Evolutionary conservation across 2,329 filamentous ascomycete genomes (phyloP), one percentile per base, ranked within the genome.

Genomic region (Hypoxylon sp.): DNA sequence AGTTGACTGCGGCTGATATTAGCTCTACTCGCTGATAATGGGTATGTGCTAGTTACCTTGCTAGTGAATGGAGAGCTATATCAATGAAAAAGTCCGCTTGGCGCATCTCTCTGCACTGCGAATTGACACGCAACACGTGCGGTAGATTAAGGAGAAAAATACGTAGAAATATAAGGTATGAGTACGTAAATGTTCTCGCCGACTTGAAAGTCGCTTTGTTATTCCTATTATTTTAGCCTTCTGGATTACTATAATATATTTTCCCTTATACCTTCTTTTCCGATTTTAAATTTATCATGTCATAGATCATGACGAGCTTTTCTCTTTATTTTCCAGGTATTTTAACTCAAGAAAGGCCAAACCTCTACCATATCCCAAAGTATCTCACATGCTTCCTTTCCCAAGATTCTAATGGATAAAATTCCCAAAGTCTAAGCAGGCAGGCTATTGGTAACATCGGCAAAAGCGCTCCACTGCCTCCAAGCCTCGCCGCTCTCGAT

Each of bases 401-500:
- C 6, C 7, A 36, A 38, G 13, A 6, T 11, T 23, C 23, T 48
- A 36, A 11, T 17, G 10, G 5, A 28, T 19, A 25, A 5, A 32
- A 9, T 13, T n/a, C 14, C n/a, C 5, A 23, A 17, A 17, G 30
- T 25, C 46, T 60, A 70, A 55, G 59, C 65, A 49, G 72, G 64
- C 36, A 84, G 76, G 51, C 79, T 75, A 75, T 95, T 94, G 9
- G 93, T 97, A 34, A 93, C 89, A 65, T 95, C 88, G 38, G 97
- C 94, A 81, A 98, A 98, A 21, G 85, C 85, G 63, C 90, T 85
- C 89, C 96, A 95, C 81, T 94, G 90, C 77, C 85, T 90, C 85
- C 93, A 90, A n/a, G 95, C 93, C 78, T 90, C 89, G 50, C 95
- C 94, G 78, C 93, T 97, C 80, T 90, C 88, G 51, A 99, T 87